Percentiles rank a stretch among this genome's conserved stretches.
phyloP scores from a whole-genome alignment of 495 filamentous ascomycete genomes.

The Podospora fimiseda region DNA sequence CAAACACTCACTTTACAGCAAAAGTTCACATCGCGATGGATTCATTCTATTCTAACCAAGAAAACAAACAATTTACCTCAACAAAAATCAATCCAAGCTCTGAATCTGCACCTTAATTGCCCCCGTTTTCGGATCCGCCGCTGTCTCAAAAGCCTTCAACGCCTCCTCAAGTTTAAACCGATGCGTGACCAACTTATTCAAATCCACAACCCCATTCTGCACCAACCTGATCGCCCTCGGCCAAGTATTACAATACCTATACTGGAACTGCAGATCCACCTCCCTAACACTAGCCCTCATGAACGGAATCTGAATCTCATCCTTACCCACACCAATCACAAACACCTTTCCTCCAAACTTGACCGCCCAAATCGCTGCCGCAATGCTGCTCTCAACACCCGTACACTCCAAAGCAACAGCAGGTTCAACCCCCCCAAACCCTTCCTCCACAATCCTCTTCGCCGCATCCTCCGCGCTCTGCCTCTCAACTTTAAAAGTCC shows the following conservation, averaged over 20 bases:
- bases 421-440: conserved; percentile 66
- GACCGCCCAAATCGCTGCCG: conserved; percentile 76
- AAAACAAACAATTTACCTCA: too few species aligned
- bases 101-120: conserved; percentile 94
- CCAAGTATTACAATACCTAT: conserved; percentile 94
- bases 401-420: conserved; percentile 82
- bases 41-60: too few species aligned
- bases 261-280: conserved; percentile 92
- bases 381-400: conserved; percentile 83
- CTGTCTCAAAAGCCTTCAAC: conserved; percentile 79
- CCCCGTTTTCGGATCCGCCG: conserved; percentile 78
- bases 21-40: conserved; percentile 4
- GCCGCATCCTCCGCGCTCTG: conserved; percentile 64
- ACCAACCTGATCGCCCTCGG: conserved; percentile 84
- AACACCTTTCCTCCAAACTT: conserved; percentile 94
- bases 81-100: conserved; percentile 43
- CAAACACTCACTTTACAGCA: too few species aligned
- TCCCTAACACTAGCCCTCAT: conserved; percentile 86
- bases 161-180: conserved; percentile 80
- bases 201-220: conserved; percentile 71
- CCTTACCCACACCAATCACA: conserved; percentile 87
- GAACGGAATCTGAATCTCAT: conserved; percentile 89
- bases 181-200: conserved; percentile 80
- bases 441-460: conserved; percentile 53
- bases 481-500: conserved; percentile 70